These are phyloP conservation scores for Zygnema cylindricum DNA, from an alignment of 139 green algal genomes.

Conservation along the genomic window DNA sequence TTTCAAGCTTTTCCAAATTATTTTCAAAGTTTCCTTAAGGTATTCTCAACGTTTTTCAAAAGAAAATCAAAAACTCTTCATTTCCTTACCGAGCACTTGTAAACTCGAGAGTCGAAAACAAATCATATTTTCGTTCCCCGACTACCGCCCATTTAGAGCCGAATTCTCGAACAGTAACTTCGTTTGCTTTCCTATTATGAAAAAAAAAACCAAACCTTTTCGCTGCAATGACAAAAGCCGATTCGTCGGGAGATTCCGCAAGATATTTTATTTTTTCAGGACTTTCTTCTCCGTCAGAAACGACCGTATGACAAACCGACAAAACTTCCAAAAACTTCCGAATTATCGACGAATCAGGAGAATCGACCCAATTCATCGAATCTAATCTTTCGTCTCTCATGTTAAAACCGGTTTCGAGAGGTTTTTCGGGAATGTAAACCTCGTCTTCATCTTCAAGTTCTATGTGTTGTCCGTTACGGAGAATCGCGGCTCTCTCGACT, in stretches of 20 bases:
- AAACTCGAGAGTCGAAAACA: slow-evolving; percentile 94
- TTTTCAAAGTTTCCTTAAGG: too few relatives aligned
- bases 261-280: slow-evolving; percentile 33
- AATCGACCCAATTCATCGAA: slow-evolving; percentile 38
- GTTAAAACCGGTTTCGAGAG: slow-evolving; percentile 60
- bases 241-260: slow-evolving; percentile 92
- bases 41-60: too few relatives aligned
- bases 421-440: slow-evolving; percentile 34
- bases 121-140: slow-evolving; percentile 70
- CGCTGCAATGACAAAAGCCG: slow-evolving; percentile 91
- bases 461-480: slow-evolving; percentile 26
- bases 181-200: slow-evolving; percentile 22
- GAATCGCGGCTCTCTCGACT: slow-evolving; percentile 72
- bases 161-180: slow-evolving; percentile 57
- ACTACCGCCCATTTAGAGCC: neutral
- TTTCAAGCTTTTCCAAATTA: too few relatives aligned
- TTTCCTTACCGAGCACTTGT: slow-evolving; percentile 36
- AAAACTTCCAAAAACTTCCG: slow-evolving; percentile 51
- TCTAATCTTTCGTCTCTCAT: slow-evolving; percentile 40
- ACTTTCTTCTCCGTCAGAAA: slow-evolving; percentile 16
- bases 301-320: slow-evolving; percentile 59
- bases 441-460: slow-evolving; percentile 46
- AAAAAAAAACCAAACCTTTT: slow-evolving; percentile 78
- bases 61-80: too few relatives aligned
- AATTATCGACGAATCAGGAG: slow-evolving; percentile 15